Percentiles rank a stretch among this genome's conserved stretches.
phyloP scores from a whole-genome alignment of 2,329 filamentous ascomycete species.

The Monilinia fructigena region DNA sequence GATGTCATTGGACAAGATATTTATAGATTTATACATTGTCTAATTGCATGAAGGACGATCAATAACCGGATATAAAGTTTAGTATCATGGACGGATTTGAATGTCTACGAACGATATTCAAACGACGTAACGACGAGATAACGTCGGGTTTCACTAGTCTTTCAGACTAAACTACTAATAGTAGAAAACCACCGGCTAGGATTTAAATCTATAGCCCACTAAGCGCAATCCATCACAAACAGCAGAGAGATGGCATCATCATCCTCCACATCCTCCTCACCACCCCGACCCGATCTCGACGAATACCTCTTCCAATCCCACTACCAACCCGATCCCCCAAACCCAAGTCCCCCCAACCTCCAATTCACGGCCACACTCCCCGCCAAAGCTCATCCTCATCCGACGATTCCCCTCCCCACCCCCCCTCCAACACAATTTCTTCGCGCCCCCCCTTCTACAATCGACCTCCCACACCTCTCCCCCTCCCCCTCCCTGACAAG shows the following conservation, averaged over 20 bases:
- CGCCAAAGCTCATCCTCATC: too few relatives aligned
- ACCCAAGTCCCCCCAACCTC: neutral
- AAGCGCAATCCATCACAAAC: neutral
- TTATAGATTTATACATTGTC: too few relatives aligned
- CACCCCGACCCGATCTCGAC: constrained; percentile 9
- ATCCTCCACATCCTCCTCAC: constrained; percentile 17
- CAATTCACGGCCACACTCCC: neutral
- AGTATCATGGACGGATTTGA: too few relatives aligned
- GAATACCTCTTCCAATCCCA: constrained; percentile 19
- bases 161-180: neutral
- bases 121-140: neutral
- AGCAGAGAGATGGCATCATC: constrained; percentile 17
- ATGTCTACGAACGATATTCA: neutral
- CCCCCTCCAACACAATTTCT: constrained; percentile 49
- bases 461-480: constrained; percentile 88
- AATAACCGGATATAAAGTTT: too few relatives aligned
- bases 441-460: constrained; percentile 90
- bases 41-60: too few relatives aligned
- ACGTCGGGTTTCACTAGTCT: neutral
- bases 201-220: accelerated
- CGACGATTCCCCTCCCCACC: constrained; percentile 22
- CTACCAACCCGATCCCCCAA: neutral
- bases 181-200: too few relatives aligned
- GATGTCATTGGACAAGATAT: too few relatives aligned
- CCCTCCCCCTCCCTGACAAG: constrained; percentile 92